Evolutionary conservation across 352 stramenopile species (phyloP).

Genomic region (Pythium aquatile): DNA sequence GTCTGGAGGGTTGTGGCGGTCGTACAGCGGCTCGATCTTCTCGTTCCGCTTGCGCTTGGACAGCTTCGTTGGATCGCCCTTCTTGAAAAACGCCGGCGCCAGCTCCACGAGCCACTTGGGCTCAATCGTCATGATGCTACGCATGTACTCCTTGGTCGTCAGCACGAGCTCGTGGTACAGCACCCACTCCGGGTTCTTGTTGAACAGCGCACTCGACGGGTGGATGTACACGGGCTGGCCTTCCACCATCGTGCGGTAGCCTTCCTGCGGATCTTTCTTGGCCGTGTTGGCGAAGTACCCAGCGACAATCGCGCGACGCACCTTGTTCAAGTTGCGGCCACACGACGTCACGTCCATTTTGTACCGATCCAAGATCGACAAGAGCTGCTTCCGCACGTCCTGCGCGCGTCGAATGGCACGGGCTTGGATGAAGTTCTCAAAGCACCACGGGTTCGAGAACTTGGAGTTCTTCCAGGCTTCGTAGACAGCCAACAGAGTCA

Average conservation of each 20-base stretch:
- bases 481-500: constrained; percentile 98
- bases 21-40: constrained; percentile 99
- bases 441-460: constrained; percentile 99
- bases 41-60: constrained; percentile 98
- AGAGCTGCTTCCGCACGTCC: constrained; percentile 98
- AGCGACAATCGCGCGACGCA: constrained; percentile 97
- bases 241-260: constrained; percentile 98
- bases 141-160: constrained; percentile 99
- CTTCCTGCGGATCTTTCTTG: constrained; percentile 99
- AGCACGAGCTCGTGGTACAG: constrained; percentile 98
- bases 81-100: constrained; percentile 95
- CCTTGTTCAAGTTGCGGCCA: constrained; percentile 96
- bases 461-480: constrained; percentile 97
- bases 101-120: constrained; percentile 99
- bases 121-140: constrained; percentile 99
- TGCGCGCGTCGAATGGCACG: constrained; percentile 95
- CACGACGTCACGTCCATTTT: constrained; percentile 97
- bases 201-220: constrained; percentile 96
- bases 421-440: constrained; percentile 99
- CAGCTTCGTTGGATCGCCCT: constrained; percentile 97
- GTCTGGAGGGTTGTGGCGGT: constrained; percentile 97
- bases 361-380: constrained; percentile 99
- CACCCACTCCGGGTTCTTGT: constrained; percentile 98
- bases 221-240: constrained; percentile 99
- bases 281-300: constrained; percentile 99